Evolutionary conservation across 2,329 filamentous ascomycete genomes (phyloP), one percentile per base, ranked within the genome.

Genomic region (Trichophyton simii): DNA sequence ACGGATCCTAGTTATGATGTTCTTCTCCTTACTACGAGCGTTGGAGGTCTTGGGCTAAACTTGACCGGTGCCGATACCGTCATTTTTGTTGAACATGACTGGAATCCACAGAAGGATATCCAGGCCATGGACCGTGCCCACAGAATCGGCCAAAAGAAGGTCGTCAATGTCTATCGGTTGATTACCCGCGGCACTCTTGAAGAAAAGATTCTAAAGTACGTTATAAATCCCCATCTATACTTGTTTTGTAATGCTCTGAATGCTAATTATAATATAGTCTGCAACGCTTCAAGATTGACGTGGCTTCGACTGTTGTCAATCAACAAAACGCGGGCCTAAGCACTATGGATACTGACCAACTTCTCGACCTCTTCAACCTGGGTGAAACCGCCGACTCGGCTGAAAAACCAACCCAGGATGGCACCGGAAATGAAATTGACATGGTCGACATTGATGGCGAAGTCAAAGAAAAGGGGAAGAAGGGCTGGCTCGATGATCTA

Each of bases 121-220:
- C 94, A 99, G 72, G 94, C 94, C 67, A 99, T 99, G 94, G 94
- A 99, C 72, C 90, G 94, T 63, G 94, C 94, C 7, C 94, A 99
- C 79, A 87, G 94, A 68, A 97, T 99, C 69, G 94, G 94, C 1
- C 94, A 99, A 78, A 99, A 99, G 84, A 99, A 97, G 82, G 94
- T 97, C 42, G 94, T 99, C 67, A 99, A 99, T 71, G 94, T 99
- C 15, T 99, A 99, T 75, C 90, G 94, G 25, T 82, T 99, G 66
- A 94, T 99, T 69, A 99, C 94, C 4, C 84, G 94, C 67, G 94
- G 94, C 65, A 99, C 95, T 1, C 78, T 99, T 57, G 94, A 99
- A 75, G 94, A 99, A 79, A 99, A 99, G 83, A 99, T 99, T 71
- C 79, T 99, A 70, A 87, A 82, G 83, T 86, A 79, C 71, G 81